Percentiles rank a stretch among this genome's conserved stretches.
Conservation (phyloP, 805 yeast species). For the Tetrapisispora fleetii region DNA sequence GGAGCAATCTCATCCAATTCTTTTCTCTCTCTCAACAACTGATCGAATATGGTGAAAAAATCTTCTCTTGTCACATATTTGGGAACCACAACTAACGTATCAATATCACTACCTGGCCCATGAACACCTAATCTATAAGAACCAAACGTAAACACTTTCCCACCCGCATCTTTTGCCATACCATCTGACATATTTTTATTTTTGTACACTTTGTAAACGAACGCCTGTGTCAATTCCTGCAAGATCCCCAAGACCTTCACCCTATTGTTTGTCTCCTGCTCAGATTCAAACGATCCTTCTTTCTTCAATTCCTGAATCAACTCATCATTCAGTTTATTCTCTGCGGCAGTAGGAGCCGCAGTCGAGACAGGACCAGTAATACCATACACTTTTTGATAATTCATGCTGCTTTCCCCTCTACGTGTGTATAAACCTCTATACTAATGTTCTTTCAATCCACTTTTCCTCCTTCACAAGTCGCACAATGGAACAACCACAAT, state of each 20-base stretch:
- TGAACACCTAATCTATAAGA: conserved; percentile 91
- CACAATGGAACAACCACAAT: no score
- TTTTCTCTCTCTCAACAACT: conserved; percentile 55
- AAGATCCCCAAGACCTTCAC: conserved; percentile 60
- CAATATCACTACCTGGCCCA: conserved; percentile 98
- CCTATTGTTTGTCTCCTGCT: conserved; percentile 71
- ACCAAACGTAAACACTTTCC: conserved; percentile 93
- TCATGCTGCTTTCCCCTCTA: conserved; percentile 10
- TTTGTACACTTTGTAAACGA: conserved; percentile 72
- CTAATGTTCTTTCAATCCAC: neutral
- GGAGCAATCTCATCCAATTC: conserved; percentile 87
- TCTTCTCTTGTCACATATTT: conserved; percentile 88
- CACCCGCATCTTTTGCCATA: conserved; percentile 96
- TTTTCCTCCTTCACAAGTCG: neutral
- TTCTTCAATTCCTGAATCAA: conserved; percentile 69
- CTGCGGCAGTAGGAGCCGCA: conserved; percentile 78
- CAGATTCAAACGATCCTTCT: conserved; percentile 84
- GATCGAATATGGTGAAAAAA: conserved; percentile 74
- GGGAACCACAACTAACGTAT: conserved; percentile 92
- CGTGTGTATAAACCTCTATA: neutral
- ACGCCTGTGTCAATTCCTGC: conserved; percentile 67
- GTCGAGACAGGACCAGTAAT: conserved; percentile 59
- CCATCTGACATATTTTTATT: conserved; percentile 91
- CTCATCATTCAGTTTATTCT: conserved; percentile 62
- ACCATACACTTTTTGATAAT: conserved; percentile 27